A percentile compares a stretch with the other conserved stretches of the same genome.
These are phyloP conservation scores for Clitopilus passeckerianus DNA, from an alignment of 768 basidiomycete species.

Conservation along the genomic window DNA sequence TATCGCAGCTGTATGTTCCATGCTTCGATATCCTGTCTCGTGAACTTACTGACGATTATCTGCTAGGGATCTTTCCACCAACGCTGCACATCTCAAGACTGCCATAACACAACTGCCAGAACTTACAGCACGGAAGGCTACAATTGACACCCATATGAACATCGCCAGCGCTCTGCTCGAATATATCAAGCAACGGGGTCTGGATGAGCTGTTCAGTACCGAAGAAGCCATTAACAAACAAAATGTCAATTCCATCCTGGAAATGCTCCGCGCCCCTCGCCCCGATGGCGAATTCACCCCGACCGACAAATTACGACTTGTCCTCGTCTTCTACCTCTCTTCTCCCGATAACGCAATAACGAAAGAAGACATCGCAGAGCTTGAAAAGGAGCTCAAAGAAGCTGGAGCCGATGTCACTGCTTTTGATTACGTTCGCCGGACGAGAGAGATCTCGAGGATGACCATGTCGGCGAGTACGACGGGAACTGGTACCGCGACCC, in stretches of 20 bases:
- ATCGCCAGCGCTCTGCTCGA: slow-evolving; percentile 94
- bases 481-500: slow-evolving; percentile 60
- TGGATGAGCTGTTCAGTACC: slow-evolving; percentile 96
- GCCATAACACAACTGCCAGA: slow-evolving; percentile 97
- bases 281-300: slow-evolving; percentile 62
- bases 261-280: slow-evolving; percentile 75
- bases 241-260: slow-evolving; percentile 77
- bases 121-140: slow-evolving; percentile 93
- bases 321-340: slow-evolving; percentile 94
- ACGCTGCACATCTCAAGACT: slow-evolving; percentile 91
- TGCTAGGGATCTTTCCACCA: slow-evolving; percentile 79
- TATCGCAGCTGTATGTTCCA: slow-evolving; percentile 77
- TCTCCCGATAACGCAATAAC: slow-evolving; percentile 73
- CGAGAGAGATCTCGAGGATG: slow-evolving; percentile 92
- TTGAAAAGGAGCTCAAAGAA: slow-evolving; percentile 82
- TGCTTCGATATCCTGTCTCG: too few relatives aligned
- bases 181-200: slow-evolving; percentile 89
- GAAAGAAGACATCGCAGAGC: slow-evolving; percentile 84
- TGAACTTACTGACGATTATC: too few relatives aligned
- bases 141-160: slow-evolving; percentile 98
- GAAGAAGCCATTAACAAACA: slow-evolving; percentile 91
- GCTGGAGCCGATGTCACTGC: slow-evolving; percentile 77
- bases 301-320: slow-evolving; percentile 87
- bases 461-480: slow-evolving; percentile 56
- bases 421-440: slow-evolving; percentile 89